phyloP scores from a whole-genome alignment of 768 basidiomycete species.

The Brasilioporus rufonigricans region DNA sequence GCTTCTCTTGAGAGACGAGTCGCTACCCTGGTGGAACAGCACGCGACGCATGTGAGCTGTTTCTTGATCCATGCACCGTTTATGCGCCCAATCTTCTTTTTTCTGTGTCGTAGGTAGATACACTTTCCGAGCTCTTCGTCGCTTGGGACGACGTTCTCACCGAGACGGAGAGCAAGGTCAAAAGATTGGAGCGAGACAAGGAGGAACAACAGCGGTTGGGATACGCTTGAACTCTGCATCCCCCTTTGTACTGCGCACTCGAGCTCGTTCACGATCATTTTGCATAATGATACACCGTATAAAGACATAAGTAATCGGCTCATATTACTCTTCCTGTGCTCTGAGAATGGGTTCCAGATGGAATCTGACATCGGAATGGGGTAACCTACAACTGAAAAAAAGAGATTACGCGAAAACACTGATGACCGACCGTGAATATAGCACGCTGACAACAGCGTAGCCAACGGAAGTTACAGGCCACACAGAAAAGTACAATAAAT shows the following conservation, averaged over 20 bases:
- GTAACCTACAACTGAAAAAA: conserved; percentile 22
- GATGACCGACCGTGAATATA: conserved; percentile 1
- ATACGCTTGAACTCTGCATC: conserved; percentile 40
- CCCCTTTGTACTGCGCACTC: background rate
- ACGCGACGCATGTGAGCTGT: conserved; percentile 63
- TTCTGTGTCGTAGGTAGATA: conserved; percentile 55
- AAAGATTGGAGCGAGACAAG: conserved; percentile 56
- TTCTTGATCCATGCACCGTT: background rate
- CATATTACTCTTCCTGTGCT: conserved; percentile 19
- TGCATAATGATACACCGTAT: conserved; percentile 15
- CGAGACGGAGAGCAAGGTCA: conserved; percentile 61
- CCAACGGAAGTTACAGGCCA: conserved; percentile 23
- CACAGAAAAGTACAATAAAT: conserved; percentile 19
- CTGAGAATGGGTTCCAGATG: conserved; percentile 6
- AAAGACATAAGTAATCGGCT: conserved; percentile 18
- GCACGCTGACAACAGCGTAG: conserved; percentile 12
- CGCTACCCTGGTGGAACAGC: conserved; percentile 60
- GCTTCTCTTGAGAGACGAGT: conserved; percentile 64
- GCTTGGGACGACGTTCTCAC: conserved; percentile 78
- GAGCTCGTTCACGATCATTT: background rate
- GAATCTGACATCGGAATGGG: conserved; percentile 12
- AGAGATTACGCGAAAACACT: conserved; percentile 12
- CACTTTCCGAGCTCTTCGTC: conserved; percentile 80
- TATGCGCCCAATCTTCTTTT: background rate
- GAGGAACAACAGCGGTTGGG: conserved; percentile 62